Evolutionary conservation across 2,329 filamentous ascomycete genomes (phyloP).

Genomic region (Penicillium sp.): DNA sequence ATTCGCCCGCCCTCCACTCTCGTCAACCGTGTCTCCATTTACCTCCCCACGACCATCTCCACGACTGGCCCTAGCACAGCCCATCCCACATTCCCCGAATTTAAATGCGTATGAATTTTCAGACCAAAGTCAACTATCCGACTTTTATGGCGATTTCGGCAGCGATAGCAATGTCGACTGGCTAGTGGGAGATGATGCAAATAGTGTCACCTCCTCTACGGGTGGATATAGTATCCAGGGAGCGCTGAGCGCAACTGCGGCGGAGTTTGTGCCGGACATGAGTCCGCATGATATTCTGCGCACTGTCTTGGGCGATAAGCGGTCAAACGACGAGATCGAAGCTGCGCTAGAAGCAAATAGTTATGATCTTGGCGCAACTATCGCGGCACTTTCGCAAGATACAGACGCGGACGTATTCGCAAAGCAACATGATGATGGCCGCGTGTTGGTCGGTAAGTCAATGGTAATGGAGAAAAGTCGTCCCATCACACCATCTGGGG

Average conservation of each 20-base stretch:
- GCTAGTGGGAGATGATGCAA: conserved; percentile 86
- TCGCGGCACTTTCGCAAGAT: conserved; percentile 82
- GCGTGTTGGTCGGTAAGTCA: conserved; percentile 83
- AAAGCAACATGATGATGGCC: conserved; percentile 58
- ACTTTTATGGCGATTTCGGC: conserved; percentile 87
- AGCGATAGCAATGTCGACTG: conserved; percentile 89
- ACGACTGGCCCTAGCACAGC: conserved; percentile 83
- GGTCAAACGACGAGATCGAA: conserved; percentile 92
- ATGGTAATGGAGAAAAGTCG: conserved; percentile 71
- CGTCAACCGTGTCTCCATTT: conserved; percentile 80
- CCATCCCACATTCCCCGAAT: conserved; percentile 92
- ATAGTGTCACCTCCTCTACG: conserved; percentile 74
- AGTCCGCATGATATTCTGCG: conserved; percentile 97
- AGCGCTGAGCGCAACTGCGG: conserved; percentile 75
- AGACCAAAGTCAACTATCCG: conserved; percentile 75
- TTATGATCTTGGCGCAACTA: conserved; percentile 90
- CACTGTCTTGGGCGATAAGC: conserved; percentile 85
- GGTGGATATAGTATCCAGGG: conserved; percentile 67
- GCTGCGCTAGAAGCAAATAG: conserved; percentile 83
- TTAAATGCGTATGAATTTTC: conserved; percentile 95
- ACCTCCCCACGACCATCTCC: conserved; percentile 91
- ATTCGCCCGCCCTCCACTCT: conserved; percentile 75
- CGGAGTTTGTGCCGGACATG: conserved; percentile 88
- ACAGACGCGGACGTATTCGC: conserved; percentile 55
- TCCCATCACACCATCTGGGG: conserved; percentile 72